Conservation (phyloP, 2,329 filamentous ascomycete genomes). For the Aspergillus caelatus region DNA sequence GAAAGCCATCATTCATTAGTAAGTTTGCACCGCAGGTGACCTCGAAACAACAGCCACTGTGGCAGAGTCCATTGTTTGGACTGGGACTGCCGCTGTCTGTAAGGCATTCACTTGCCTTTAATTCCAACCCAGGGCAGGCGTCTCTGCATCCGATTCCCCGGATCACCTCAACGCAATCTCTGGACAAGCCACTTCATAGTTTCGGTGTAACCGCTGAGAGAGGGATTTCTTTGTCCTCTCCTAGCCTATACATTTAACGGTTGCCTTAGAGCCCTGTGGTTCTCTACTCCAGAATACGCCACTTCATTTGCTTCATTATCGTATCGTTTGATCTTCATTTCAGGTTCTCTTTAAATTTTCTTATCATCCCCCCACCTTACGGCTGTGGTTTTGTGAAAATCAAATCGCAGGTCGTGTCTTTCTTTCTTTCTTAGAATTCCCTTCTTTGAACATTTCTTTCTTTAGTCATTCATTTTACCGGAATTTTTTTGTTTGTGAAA, state of each 20-base stretch:
- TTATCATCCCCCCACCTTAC: neutral
- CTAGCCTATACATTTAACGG: neutral
- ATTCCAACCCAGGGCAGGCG: neutral
- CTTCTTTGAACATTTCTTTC: neutral
- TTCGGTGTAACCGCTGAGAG: neutral
- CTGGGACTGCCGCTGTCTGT: neutral
- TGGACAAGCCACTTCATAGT: neutral
- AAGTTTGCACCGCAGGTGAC: neutral
- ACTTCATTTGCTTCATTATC: neutral
- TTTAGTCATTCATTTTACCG: neutral
- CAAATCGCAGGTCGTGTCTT: neutral
- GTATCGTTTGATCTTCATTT: neutral
- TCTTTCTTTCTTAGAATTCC: neutral
- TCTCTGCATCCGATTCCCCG: neutral
- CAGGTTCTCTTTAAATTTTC: neutral
- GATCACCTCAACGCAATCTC: neutral
- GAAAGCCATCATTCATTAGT: neutral
- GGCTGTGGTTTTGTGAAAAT: neutral
- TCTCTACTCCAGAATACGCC: neutral
- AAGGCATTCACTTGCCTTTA: neutral
- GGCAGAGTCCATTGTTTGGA: conserved; percentile 7
- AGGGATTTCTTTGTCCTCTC: neutral
- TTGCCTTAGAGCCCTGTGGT: neutral
- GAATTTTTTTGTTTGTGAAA: neutral
- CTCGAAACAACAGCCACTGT: conserved; percentile 2